These are phyloP conservation scores for Cercospora zeae-maydis DNA, from an alignment of 2,329 filamentous ascomycete genomes.

Conservation along the genomic window DNA sequence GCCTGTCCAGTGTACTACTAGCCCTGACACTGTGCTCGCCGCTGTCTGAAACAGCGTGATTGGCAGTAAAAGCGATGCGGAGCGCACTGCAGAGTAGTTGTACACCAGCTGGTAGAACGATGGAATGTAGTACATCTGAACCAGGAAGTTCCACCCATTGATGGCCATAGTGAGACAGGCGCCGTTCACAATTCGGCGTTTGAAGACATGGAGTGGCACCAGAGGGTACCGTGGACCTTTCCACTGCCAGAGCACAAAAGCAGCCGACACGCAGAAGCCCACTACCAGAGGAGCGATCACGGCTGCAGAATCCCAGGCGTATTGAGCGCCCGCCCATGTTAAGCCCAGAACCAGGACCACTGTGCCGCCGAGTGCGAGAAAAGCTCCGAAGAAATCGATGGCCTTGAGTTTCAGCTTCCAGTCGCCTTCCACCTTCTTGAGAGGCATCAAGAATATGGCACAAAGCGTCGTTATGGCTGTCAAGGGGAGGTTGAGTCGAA, in stretches of 20 bases:
- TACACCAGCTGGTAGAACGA: constrained; percentile 26
- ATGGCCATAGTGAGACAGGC: constrained; percentile 49
- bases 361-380: constrained; percentile 51
- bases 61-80: constrained; percentile 19
- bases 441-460: constrained; percentile 55
- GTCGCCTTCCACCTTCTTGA: constrained; percentile 53
- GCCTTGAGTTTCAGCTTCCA: constrained; percentile 47
- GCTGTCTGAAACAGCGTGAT: constrained; percentile 23
- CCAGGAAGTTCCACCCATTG: constrained; percentile 58
- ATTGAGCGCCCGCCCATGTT: constrained; percentile 52
- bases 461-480: constrained; percentile 47
- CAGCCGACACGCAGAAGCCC: constrained; percentile 48
- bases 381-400: constrained; percentile 54
- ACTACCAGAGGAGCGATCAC: constrained; percentile 52
- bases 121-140: constrained; percentile 49
- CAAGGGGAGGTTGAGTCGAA: constrained; percentile 48
- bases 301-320: constrained; percentile 53
- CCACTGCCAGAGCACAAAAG: constrained; percentile 54
- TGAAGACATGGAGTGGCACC: constrained; percentile 54
- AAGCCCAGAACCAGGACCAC: constrained; percentile 54
- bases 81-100: constrained; percentile 21
- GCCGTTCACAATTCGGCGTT: constrained; percentile 52
- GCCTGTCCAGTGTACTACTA: constrained; percentile 25
- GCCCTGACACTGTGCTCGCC: constrained; percentile 20
- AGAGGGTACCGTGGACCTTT: constrained; percentile 50